Evolutionary conservation across 148 eudicot species (phyloP).

Genomic region (Vaccinium myrtillus): DNA sequence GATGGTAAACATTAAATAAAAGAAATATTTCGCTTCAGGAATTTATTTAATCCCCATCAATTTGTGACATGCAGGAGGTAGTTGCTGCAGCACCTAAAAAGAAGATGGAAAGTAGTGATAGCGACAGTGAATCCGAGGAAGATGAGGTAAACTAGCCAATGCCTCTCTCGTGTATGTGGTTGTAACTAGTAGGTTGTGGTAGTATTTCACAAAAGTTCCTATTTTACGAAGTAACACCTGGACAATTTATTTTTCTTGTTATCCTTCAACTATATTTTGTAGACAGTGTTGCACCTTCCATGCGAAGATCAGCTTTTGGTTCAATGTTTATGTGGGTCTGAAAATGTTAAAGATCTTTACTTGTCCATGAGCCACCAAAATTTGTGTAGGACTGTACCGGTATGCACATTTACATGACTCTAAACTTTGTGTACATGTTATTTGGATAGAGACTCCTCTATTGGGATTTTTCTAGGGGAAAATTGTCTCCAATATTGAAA

Average conservation of each 20-base stretch:
- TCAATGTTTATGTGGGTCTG: neutral
- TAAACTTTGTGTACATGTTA: neutral
- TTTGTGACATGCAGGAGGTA: constrained; percentile 6
- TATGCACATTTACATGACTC: neutral
- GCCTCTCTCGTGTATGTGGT: neutral
- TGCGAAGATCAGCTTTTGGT: neutral
- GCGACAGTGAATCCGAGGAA: constrained; percentile 40
- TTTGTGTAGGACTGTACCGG: neutral
- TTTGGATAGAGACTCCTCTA: neutral
- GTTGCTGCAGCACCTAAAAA: constrained; percentile 16
- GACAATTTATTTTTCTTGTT: neutral
- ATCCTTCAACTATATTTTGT: neutral
- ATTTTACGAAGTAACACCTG: neutral
- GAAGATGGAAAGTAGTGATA: constrained; percentile 23
- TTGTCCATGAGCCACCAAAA: neutral
- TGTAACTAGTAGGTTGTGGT: neutral
- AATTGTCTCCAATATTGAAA: neutral
- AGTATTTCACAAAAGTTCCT: neutral
- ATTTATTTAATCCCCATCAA: neutral
- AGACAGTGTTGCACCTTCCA: neutral
- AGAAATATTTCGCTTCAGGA: neutral
- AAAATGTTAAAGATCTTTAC: neutral
- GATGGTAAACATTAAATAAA: neutral
- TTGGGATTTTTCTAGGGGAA: neutral
- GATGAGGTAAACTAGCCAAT: constrained; percentile 19